These are phyloP conservation scores for Quercus tomentella DNA, from an alignment of 331 rosid genomes.

Conservation along the genomic window DNA sequence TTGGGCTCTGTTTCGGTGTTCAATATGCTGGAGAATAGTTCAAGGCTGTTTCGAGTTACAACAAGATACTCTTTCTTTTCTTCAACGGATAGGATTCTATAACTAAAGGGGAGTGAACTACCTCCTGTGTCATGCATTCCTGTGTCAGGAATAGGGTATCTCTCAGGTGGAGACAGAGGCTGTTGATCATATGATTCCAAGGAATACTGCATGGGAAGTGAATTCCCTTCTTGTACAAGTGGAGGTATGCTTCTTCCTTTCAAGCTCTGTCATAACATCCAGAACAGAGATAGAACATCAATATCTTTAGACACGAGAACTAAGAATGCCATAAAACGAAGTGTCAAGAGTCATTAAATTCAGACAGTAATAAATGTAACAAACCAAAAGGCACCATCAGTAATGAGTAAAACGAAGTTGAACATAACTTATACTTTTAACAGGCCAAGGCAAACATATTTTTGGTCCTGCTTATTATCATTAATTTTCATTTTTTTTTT, in stretches of 20 bases:
- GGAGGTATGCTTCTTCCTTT: conserved; percentile 43
- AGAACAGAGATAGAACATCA: not conserved
- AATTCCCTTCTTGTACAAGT: conserved; percentile 35
- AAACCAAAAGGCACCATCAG: not conserved
- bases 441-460: not conserved
- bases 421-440: not conserved
- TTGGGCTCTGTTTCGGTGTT: conserved; percentile 60
- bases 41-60: conserved; percentile 73
- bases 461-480: not conserved
- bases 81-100: conserved; percentile 41
- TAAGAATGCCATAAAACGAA: not conserved
- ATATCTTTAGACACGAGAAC: not conserved
- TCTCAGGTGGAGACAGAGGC: conserved; percentile 49
- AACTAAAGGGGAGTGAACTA: conserved; percentile 27
- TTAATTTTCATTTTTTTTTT: not conserved
- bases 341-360: not conserved
- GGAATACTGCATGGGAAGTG: conserved; percentile 34
- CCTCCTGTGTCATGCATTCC: conserved; percentile 31
- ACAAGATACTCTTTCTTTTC: conserved; percentile 65
- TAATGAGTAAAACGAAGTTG: not conserved
- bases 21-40: conserved; percentile 65
- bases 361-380: not conserved
- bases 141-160: conserved; percentile 50
- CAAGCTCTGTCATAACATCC: conserved; percentile 52
- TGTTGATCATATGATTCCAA: conserved; percentile 44